phyloP scores from a whole-genome alignment of 2,329 filamentous ascomycete species.

The Penicillium frequentans region DNA sequence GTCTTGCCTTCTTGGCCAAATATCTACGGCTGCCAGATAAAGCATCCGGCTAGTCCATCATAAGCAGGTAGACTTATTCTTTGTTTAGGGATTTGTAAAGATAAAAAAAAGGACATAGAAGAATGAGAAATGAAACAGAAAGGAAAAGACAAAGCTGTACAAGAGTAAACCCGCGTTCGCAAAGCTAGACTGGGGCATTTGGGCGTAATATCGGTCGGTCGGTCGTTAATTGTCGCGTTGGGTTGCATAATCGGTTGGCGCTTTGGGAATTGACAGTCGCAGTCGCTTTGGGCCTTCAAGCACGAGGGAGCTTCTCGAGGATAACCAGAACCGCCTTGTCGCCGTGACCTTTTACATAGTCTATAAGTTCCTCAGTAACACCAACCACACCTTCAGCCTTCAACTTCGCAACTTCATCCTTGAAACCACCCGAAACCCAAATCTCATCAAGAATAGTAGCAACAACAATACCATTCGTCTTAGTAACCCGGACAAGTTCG shows the following conservation, averaged over 20 bases:
- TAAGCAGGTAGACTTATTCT: background rate
- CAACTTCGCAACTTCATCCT: conserved; percentile 46
- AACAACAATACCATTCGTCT: conserved; percentile 50
- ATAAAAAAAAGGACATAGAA: too few relatives aligned
- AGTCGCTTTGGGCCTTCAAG: conserved; percentile 33
- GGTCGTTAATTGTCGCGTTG: background rate
- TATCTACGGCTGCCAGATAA: background rate
- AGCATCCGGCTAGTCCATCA: background rate
- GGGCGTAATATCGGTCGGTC: background rate
- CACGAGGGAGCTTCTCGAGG: conserved; percentile 25
- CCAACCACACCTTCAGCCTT: conserved; percentile 34
- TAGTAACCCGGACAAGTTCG: conserved; percentile 53
- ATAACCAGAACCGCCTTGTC: conserved; percentile 31
- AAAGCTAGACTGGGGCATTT: background rate
- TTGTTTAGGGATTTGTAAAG: background rate
- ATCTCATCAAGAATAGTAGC: conserved; percentile 54
- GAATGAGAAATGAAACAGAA: background rate
- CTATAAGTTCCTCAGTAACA: conserved; percentile 29
- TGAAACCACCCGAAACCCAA: conserved; percentile 52
- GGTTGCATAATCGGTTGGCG: conserved; percentile 16
- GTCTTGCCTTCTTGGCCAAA: background rate
- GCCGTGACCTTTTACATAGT: conserved; percentile 31
- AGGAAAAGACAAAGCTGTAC: background rate
- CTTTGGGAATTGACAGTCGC: background rate
- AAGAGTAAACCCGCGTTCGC: background rate